Evolutionary conservation across 768 basidiomycete species (phyloP), one percentile per base, ranked within the genome.

Genomic region (Chlorophyllum brunneum): DNA sequence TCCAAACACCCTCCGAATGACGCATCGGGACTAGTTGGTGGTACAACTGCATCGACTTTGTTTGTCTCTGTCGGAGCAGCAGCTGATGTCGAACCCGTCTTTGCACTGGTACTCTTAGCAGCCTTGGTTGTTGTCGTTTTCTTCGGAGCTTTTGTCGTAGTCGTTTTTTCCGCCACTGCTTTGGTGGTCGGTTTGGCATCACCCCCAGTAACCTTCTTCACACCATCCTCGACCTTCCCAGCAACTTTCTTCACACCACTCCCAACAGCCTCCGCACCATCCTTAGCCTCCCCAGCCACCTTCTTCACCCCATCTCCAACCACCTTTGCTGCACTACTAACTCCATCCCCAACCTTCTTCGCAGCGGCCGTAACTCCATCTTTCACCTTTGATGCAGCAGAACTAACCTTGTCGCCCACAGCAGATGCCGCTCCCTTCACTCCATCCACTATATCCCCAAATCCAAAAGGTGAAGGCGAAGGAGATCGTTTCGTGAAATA

Each of bases 1-100:
- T 67, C 65, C 34, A 73, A 56, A 61, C 75, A 74, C 0, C 72
- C 74, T 11, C 55, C 55, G 34, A 54, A 55, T 5, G 24, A 38
- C 2, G 30, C 54, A 16, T 24, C 49, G 5, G 5, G 18, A 15
- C 10, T 30, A 29, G n/a, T 5, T 23, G 22, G 31, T 31, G 18
- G 11, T 9, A 26, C 20, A 8, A 23, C 10, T 6, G 48, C 18
- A 10, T 18, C 8, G 10, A 5, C 11, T 7, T 23, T 18, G 38
- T 37, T 33, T 18, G 34, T 16, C 20, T 37, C 22, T 18, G 29
- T n/a, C n/a, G n/a, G n/a, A n/a, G n/a, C n/a, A n/a, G n/a, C n/a
- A n/a, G n/a, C n/a, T n/a, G n/a, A n/a, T n/a, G n/a, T n/a, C n/a
- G n/a, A n/a, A n/a, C n/a, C n/a, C n/a, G n/a, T n/a, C n/a, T n/a